phyloP scores from a whole-genome alignment of 2,329 filamentous ascomycete species.

The Sclerotinia nivalis region DNA sequence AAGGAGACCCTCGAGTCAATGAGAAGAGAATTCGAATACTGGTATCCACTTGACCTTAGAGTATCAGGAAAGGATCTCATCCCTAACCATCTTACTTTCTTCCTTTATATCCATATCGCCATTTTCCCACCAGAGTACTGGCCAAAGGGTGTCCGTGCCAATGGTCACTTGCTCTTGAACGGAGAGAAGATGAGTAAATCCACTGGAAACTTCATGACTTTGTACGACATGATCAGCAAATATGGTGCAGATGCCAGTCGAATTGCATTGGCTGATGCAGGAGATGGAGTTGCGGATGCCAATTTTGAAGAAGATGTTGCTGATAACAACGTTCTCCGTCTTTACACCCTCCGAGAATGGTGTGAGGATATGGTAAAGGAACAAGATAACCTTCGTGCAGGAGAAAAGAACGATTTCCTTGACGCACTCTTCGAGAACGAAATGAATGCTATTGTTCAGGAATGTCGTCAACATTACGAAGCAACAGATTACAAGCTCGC shows the following conservation, averaged over 20 bases:
- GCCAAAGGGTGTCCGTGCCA: conserved; percentile 82
- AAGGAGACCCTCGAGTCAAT: conserved; percentile 74
- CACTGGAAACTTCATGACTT: conserved; percentile 94
- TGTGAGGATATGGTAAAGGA: conserved; percentile 81
- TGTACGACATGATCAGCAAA: conserved; percentile 82
- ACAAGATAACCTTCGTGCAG: conserved; percentile 70
- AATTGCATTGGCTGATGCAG: conserved; percentile 89
- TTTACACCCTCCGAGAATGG: conserved; percentile 85
- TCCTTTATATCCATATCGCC: conserved; percentile 89
- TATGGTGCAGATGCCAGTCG: conserved; percentile 92
- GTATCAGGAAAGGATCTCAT: conserved; percentile 92
- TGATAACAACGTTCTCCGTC: conserved; percentile 83
- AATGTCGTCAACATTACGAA: conserved; percentile 77
- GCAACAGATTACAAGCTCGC: conserved; percentile 81
- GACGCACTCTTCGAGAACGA: conserved; percentile 93
- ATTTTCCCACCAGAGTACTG: conserved; percentile 87
- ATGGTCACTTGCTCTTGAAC: conserved; percentile 92
- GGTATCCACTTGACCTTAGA: conserved; percentile 88
- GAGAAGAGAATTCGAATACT: conserved; percentile 93
- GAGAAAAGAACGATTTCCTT: conserved; percentile 73
- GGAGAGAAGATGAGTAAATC: conserved; percentile 99
- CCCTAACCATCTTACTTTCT: conserved; percentile 93
- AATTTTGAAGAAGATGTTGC: conserved; percentile 97
- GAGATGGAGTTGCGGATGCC: conserved; percentile 90
- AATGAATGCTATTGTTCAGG: conserved; percentile 78